phyloP scores from a whole-genome alignment of 768 basidiomycete genomes.

The Cystofilobasidium capitatum region DNA sequence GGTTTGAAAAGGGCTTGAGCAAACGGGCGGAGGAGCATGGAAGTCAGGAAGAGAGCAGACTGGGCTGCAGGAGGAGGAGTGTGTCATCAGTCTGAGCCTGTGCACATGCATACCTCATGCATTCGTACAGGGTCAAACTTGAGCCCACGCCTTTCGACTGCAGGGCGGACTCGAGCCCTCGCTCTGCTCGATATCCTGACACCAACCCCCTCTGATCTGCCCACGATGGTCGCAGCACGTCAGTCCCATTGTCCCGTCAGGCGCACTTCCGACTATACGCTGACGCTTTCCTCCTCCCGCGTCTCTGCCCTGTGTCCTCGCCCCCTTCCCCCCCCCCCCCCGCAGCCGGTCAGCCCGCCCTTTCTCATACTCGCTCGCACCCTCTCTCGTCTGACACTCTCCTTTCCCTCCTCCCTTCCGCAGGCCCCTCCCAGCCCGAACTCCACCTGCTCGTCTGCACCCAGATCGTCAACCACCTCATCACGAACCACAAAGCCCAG shows the following conservation, averaged over 20 bases:
- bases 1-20: not conserved
- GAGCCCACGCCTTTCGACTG: no score
- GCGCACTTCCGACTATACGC: not conserved
- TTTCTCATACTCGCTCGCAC: not conserved
- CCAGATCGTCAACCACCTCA: constrained; percentile 87
- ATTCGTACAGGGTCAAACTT: no score
- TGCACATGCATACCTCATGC: no score
- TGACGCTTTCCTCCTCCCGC: not conserved
- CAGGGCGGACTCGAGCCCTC: no score
- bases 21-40: not conserved
- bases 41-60: no score
- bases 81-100: no score
- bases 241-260: not conserved
- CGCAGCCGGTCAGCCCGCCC: not conserved
- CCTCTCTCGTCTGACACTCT: not conserved
- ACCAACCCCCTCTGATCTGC: no score
- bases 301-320: not conserved
- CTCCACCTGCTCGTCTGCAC: constrained; percentile 80
- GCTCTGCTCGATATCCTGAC: no score
- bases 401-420: not conserved
- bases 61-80: no score
- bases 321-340: not conserved
- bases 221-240: constrained; percentile 8
- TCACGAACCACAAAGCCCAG: constrained; percentile 42
- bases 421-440: constrained; percentile 57